Conservation (phyloP, 2,329 filamentous ascomycete species). For the Magnaporthiopsis incrustans region DNA sequence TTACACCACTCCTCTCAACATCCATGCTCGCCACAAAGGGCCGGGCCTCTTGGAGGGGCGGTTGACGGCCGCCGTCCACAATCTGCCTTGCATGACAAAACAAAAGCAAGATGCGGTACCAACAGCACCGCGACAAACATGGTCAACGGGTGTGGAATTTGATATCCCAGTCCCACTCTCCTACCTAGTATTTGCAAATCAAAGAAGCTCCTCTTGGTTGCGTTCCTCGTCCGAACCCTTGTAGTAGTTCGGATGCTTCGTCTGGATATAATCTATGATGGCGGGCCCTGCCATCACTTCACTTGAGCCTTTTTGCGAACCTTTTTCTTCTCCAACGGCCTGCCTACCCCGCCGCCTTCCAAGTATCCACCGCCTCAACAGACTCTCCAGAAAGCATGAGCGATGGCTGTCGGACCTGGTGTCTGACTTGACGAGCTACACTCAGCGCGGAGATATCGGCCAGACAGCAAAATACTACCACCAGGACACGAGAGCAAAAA, state of each 20-base stretch:
- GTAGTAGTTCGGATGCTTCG: background rate
- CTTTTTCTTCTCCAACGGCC: background rate
- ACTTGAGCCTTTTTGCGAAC: background rate
- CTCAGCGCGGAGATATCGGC: background rate
- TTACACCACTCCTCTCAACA: background rate
- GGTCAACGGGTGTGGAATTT: background rate
- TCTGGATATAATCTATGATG: background rate
- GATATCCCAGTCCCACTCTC: background rate
- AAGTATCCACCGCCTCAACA: background rate
- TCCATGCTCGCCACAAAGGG: background rate
- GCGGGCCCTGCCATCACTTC: background rate
- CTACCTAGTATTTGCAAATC: background rate
- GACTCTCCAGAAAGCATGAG: background rate
- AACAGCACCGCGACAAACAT: background rate
- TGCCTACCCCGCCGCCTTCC: background rate
- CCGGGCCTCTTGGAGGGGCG: no score
- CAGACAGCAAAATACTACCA: background rate
- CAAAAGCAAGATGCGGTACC: background rate
- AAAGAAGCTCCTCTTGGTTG: background rate
- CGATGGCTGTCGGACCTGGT: background rate
- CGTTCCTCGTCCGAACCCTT: background rate
- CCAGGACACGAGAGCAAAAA: background rate
- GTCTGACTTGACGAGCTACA: background rate
- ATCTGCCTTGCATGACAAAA: no score
- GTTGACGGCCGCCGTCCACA: background rate